These are phyloP conservation scores for Ceratobasidium sp. DNA, from an alignment of 1,284 basidiomycete species.

Conservation along the genomic window DNA sequence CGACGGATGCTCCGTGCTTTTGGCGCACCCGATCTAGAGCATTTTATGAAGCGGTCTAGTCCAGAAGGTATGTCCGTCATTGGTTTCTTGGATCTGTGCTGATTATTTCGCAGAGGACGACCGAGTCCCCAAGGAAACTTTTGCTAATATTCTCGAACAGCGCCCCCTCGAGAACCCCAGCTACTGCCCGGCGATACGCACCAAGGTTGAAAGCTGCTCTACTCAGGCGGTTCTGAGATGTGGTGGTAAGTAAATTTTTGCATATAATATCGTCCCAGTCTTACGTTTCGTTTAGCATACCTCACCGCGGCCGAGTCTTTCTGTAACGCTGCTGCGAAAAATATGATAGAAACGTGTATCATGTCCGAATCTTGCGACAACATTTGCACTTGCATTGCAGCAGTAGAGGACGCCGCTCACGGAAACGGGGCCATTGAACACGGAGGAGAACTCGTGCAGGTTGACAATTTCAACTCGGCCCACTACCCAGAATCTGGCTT, in stretches of 20 bases:
- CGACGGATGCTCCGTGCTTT: constrained; percentile 9
- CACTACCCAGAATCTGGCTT: neutral
- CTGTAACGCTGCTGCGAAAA: constrained; percentile 2
- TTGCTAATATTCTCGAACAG: neutral
- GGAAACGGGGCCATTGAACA: neutral
- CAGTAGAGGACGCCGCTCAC: constrained; percentile 2
- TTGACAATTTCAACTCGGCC: neutral
- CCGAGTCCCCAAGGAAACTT: neutral
- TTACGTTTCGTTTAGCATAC: neutral
- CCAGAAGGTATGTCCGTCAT: neutral
- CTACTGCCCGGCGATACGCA: neutral
- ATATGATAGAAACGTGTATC: constrained; percentile 16
- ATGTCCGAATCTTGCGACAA: constrained; percentile 16
- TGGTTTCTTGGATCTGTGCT: neutral
- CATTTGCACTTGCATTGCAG: constrained; percentile 2
- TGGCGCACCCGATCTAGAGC: neutral
- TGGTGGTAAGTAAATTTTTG: neutral
- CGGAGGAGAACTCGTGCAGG: neutral
- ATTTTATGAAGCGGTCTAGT: neutral
- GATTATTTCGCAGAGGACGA: neutral
- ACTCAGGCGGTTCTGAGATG: neutral
- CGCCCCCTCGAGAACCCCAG: neutral
- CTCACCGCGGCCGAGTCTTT: neutral
- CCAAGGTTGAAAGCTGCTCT: neutral
- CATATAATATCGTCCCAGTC: neutral